Evolutionary conservation across 768 basidiomycete species (phyloP), one percentile per base, ranked within the genome.

Genomic region (Macrocybe gigantea): DNA sequence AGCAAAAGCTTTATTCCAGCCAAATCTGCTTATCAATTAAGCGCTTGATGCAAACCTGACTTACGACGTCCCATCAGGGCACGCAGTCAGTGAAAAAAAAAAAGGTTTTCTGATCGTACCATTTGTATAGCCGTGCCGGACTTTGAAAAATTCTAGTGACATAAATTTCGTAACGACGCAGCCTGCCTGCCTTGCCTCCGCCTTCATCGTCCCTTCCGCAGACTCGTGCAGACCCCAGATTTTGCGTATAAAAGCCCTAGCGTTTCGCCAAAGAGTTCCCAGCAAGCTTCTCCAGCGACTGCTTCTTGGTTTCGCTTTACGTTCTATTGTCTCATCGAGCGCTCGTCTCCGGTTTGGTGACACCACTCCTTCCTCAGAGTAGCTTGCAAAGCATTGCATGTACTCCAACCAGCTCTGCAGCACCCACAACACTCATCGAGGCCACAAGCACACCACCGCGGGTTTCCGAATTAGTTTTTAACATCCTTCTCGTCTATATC

Each of bases 351-450:
- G 14, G 33, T 31, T 7, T 35, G 32, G 54, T 57, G 43, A 44
- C 51, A 45, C 47, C 45, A 52, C 41, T 51, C 52, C 52, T 51
- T 51, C 38, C 45, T 50, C 48, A 35, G 63, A 62, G 67, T 66
- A 56, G 59, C 64, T 66, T 73, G 65, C 72, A 70, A 61, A 22
- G 60, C 63, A 58, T 74, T 90, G 86, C 80, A 93, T 93, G 92
- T 95, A 85, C 88, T 90, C 88, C 55, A 93, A 94, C 88, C 84
- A 85, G 67, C 86, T 93, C 57, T 83, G 85, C 69, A 88, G 85
- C 69, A 73, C 81, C 57, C 92, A 94, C 74, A 94, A 94, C 73
- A 77, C 79, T 59, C 79, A 88, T 74, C 78, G 90, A 82, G 93
- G 93, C 74, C 66, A 62, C 60, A 93, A 88, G 65, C 93, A 94